A percentile compares a stretch with the other conserved stretches of the same genome.
Evolutionary conservation across 257 asterid species (phyloP).

Genomic region (Fraxinus pennsylvanica): DNA sequence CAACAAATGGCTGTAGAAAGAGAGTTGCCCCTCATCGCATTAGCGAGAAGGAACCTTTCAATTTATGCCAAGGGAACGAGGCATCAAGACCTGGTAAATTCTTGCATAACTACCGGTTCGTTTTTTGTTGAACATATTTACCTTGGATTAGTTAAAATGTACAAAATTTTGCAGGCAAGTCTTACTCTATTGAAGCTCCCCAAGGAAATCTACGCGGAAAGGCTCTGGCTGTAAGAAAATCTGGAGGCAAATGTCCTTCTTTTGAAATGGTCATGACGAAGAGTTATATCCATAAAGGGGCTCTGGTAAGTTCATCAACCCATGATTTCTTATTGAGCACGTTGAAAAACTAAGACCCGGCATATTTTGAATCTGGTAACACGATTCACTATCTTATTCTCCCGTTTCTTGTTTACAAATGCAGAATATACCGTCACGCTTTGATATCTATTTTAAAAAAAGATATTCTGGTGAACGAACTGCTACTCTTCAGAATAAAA

Average conservation of each 20-base stretch:
- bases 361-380: neutral
- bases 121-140: neutral
- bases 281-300: neutral
- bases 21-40: neutral
- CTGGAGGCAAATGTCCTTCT: constrained; percentile 4
- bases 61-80: constrained; percentile 15
- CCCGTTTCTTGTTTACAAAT: neutral
- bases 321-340: too few species aligned
- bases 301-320: constrained; percentile 20
- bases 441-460: neutral
- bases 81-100: constrained; percentile 30
- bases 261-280: neutral
- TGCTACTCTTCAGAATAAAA: constrained; percentile 21
- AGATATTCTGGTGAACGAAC: neutral
- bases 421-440: constrained; percentile 26
- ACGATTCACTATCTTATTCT: neutral
- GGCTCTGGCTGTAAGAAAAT: neutral
- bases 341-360: too few species aligned
- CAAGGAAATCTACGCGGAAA: neutral
- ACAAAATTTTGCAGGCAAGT: constrained; percentile 22
- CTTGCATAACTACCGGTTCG: neutral
- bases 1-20: constrained; percentile 34
- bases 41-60: neutral
- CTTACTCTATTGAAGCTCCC: neutral
- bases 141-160: neutral